A percentile compares a stretch with the other conserved stretches of the same genome.
Evolutionary conservation across 1,284 basidiomycete genomes (phyloP).

Genomic region (Rhodofomes roseus): DNA sequence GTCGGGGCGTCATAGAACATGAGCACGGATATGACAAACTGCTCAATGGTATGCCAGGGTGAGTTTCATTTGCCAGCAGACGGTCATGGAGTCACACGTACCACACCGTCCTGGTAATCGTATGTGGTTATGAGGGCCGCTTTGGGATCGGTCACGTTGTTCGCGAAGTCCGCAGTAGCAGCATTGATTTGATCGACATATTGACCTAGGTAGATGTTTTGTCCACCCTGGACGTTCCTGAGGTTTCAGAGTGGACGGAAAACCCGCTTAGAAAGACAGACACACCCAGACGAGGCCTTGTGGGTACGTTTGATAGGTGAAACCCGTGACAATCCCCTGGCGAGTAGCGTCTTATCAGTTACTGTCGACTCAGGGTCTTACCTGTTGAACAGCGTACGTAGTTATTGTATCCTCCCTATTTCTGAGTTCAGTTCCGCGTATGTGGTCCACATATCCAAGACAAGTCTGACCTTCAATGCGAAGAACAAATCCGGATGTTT

Average conservation of each 20-base stretch:
- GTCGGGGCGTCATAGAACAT: slow-evolving; percentile 40
- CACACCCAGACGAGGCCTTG: slow-evolving; percentile 58
- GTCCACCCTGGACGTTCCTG: slow-evolving; percentile 43
- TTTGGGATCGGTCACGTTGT: slow-evolving; percentile 51
- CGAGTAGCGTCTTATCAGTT: slow-evolving; percentile 23
- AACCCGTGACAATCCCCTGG: slow-evolving; percentile 61
- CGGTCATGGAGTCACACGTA: slow-evolving; percentile 18
- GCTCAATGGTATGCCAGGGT: slow-evolving; percentile 10
- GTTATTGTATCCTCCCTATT: slow-evolving; percentile 60
- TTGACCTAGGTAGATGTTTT: slow-evolving; percentile 34
- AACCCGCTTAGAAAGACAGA: not conserved
- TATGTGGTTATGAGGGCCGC: slow-evolving; percentile 55
- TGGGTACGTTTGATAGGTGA: slow-evolving; percentile 49
- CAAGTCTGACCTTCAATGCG: slow-evolving; percentile 35
- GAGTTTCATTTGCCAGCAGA: slow-evolving; percentile 16
- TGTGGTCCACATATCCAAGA: no score
- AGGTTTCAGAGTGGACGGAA: not conserved
- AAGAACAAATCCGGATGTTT: slow-evolving; percentile 34
- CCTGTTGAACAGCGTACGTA: slow-evolving; percentile 38
- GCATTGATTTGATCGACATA: slow-evolving; percentile 33
- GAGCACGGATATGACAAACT: not conserved
- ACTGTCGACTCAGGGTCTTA: not conserved
- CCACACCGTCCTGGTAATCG: slow-evolving; percentile 40
- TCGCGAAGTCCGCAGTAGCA: slow-evolving; percentile 48
- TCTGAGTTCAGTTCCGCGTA: not conserved